Evolutionary conservation across 2,329 filamentous ascomycete genomes (phyloP), one percentile per base, ranked within the genome.

Genomic region (Chrysoporthe puriensis): DNA sequence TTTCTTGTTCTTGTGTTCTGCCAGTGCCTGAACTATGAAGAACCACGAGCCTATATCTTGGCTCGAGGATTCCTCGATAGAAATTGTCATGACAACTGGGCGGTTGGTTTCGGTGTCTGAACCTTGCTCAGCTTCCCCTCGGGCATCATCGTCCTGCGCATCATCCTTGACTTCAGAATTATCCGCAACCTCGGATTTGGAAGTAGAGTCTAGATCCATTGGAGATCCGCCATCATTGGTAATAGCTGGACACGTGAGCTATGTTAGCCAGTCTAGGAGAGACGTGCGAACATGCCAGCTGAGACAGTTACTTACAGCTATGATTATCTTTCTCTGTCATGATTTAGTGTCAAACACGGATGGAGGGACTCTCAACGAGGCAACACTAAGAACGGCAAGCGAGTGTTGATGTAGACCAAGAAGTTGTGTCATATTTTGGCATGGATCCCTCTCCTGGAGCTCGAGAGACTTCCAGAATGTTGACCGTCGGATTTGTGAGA

Each of bases 31-130:
- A 21, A 66, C n/a, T 3, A 8, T 21, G 8, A 18, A 42, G n/a
- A 44, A 13, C 64, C 60, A 63, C 1, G 52, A 34, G 14, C 54
- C 66, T 2, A 63, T 56, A 42, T 32, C 34, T 26, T 56, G 62
- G 18, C 8, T 26, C 48, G 13, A 42, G 48, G 26, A 4, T 14
- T 56, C 50, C 7, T 5, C 21, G 36, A 63, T 9, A 11, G 32
- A 26, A 34, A 44, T 9, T 16, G 32, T 9, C n/a, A 63, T n/a
- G 4, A 32, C n/a, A 34, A 63, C 34, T 13, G 16, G 54, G 32
- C 40, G 13, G 26, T n/a, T 26, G 36, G 4, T 8, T 40, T 16
- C 42, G 14, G 9, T n/a, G 9, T 61, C n/a, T 48, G 42, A 14
- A 2, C 13, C 44, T 14, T 11, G 44, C 13, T 46, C 11, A 18